Evolutionary conservation across 768 basidiomycete species (phyloP), one percentile per base, ranked within the genome.

Genomic region (Termitomyces sp.): DNA sequence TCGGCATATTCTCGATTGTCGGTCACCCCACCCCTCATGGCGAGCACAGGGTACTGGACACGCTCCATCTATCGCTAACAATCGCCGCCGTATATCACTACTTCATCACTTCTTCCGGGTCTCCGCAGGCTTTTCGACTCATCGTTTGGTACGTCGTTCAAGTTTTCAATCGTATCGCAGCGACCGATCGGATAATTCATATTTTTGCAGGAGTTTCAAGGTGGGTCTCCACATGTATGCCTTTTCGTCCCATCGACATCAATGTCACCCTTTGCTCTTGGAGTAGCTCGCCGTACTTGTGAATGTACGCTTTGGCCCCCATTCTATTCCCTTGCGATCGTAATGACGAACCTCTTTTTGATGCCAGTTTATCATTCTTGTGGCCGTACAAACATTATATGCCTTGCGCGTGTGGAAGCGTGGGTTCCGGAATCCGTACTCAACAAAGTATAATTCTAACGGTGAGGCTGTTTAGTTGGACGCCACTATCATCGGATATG

Each of bases 391-490:
- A 63, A 68, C 59, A 37, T 56, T 70, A 36, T 71, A 71, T 29
- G 67, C 68, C 18, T 26, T 67, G 22, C 64, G 70, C 13, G 63
- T 70, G 18, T 71, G 68, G 68, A 69, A 62, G 59, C 63, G 70
- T 71, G 55, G 46, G 68, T 67, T 7, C 22, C 7, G 42, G n/a
- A n/a, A n/a, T n/a, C 32, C 3, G n/a, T n/a, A n/a, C 27, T 5
- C 20, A 1, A 13, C 20, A 47, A 37, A 2, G 32, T 37, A 37
- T 37, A 18, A 18, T 37, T n/a, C 26, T 46, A 18, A 2, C 39
- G 27, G 16, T 31, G 29, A 27, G 46, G 49, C 6, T 39, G 24
- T 42, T 31, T 42, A 68, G 67, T 63, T 44, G 57, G 61, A 27
- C 51, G 63, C 52, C 61, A 66, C 56, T 51, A 63, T 55, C 54